phyloP scores from a whole-genome alignment of 164 flowering plant species.

The Cinnamomum micranthum region DNA sequence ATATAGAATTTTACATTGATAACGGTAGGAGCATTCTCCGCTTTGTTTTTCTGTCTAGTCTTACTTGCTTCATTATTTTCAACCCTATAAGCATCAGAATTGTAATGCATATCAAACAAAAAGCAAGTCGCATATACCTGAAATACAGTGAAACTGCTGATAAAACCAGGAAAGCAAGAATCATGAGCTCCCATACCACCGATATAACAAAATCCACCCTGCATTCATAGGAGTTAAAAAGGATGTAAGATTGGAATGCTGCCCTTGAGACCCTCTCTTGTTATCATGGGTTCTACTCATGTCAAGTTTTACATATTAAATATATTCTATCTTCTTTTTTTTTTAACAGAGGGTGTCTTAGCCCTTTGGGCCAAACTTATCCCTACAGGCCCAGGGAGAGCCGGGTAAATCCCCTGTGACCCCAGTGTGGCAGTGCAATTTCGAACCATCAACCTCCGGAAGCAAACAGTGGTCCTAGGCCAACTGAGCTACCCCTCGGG shows the following conservation, averaged over 20 bases:
- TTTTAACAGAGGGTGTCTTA: too few species aligned
- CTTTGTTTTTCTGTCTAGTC: slow-evolving; percentile 71
- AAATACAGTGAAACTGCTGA: slow-evolving; percentile 82
- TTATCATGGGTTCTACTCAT: too few species aligned
- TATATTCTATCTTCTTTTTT: too few species aligned
- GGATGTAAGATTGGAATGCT: background rate
- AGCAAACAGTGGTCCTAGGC: too few species aligned
- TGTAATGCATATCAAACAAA: slow-evolving; percentile 55
- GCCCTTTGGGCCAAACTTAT: too few species aligned
- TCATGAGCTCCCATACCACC: slow-evolving; percentile 89
- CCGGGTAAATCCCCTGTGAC: too few species aligned
- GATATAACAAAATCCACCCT: slow-evolving; percentile 91
- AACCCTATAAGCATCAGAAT: slow-evolving; percentile 71
- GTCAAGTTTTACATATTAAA: too few species aligned
- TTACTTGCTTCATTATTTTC: slow-evolving; percentile 81
- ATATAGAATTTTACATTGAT: slow-evolving; percentile 53
- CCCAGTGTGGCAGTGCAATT: too few species aligned
- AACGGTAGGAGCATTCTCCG: slow-evolving; percentile 99
- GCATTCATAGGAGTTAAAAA: slow-evolving; percentile 26
- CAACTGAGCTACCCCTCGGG: too few species aligned
- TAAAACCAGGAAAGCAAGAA: slow-evolving; percentile 77
- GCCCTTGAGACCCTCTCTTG: too few species aligned
- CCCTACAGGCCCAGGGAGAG: too few species aligned
- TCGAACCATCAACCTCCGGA: too few species aligned
- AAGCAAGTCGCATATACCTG: slow-evolving; percentile 65